These are phyloP conservation scores for Hypoxylon perforatum DNA, from an alignment of 495 filamentous ascomycete species.

Conservation along the genomic window DNA sequence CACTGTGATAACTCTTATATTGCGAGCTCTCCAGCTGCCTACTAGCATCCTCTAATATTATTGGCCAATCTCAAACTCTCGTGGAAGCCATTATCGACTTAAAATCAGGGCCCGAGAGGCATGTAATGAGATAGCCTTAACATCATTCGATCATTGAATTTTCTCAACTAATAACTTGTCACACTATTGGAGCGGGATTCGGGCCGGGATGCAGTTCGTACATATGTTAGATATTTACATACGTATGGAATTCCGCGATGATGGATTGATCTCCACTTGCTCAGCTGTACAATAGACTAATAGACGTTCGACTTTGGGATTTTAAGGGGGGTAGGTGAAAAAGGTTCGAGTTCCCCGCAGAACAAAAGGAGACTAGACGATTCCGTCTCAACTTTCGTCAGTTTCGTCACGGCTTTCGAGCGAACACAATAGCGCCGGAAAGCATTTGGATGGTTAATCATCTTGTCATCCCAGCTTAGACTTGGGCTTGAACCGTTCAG, in stretches of 20 bases:
- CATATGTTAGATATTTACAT: not conserved
- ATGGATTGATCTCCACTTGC: too few species aligned
- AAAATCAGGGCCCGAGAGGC: too few species aligned
- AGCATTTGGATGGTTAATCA: not conserved
- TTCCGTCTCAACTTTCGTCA: not conserved
- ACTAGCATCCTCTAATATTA: too few species aligned
- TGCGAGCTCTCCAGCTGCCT: too few species aligned
- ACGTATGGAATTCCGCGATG: too few species aligned
- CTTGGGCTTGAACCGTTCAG: too few species aligned
- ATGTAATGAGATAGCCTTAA: not conserved
- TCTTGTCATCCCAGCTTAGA: too few species aligned
- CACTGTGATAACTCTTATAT: too few species aligned
- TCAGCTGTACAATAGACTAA: too few species aligned
- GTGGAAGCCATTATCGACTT: too few species aligned
- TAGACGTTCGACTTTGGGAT: not conserved
- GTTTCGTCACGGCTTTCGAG: not conserved
- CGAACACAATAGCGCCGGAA: not conserved
- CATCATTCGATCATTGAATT: not conserved
- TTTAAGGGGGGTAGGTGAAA: not conserved
- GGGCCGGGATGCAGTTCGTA: not conserved
- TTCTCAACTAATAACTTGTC: not conserved
- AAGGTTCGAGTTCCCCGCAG: slow-evolving; percentile 3
- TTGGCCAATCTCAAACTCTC: too few species aligned
- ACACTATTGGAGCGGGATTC: not conserved
- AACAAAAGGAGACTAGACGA: not conserved